Conservation (phyloP, 352 stramenopile genomes). For the Elongisporangium anandrum region DNA sequence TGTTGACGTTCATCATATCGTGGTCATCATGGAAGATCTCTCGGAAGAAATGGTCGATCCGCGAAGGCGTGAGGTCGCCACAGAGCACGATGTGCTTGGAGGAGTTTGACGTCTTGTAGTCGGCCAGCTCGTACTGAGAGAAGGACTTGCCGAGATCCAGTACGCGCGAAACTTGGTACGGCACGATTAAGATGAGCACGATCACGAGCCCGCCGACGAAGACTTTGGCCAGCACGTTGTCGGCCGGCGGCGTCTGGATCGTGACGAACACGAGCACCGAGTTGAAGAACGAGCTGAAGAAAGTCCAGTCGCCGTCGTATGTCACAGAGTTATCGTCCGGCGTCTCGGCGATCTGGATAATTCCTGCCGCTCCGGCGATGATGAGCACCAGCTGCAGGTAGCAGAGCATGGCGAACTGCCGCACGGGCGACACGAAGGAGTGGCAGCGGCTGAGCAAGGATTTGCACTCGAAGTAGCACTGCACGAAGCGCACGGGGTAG, state of each 20-base stretch:
- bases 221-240: slow-evolving; percentile 77
- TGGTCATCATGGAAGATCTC: slow-evolving; percentile 88
- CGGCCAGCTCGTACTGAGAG: slow-evolving; percentile 66
- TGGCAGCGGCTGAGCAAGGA: slow-evolving; percentile 79
- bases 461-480: slow-evolving; percentile 74
- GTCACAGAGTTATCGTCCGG: slow-evolving; percentile 51
- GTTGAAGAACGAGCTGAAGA: slow-evolving; percentile 88
- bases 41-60: slow-evolving; percentile 83
- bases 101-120: slow-evolving; percentile 58
- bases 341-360: slow-evolving; percentile 85
- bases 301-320: slow-evolving; percentile 77
- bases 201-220: slow-evolving; percentile 82
- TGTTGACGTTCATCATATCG: slow-evolving; percentile 73
- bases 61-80: slow-evolving; percentile 72
- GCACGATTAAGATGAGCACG: slow-evolving; percentile 81
- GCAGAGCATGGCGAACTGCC: slow-evolving; percentile 75
- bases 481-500: slow-evolving; percentile 79
- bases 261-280: slow-evolving; percentile 86
- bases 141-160: slow-evolving; percentile 76
- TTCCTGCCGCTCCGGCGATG: slow-evolving; percentile 63
- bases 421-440: slow-evolving; percentile 69
- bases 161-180: slow-evolving; percentile 81
- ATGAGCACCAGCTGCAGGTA: slow-evolving; percentile 83
- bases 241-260: slow-evolving; percentile 76
- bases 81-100: slow-evolving; percentile 79